phyloP scores from a whole-genome alignment of 352 stramenopile genomes.

The Phytophthora uliginosa region DNA sequence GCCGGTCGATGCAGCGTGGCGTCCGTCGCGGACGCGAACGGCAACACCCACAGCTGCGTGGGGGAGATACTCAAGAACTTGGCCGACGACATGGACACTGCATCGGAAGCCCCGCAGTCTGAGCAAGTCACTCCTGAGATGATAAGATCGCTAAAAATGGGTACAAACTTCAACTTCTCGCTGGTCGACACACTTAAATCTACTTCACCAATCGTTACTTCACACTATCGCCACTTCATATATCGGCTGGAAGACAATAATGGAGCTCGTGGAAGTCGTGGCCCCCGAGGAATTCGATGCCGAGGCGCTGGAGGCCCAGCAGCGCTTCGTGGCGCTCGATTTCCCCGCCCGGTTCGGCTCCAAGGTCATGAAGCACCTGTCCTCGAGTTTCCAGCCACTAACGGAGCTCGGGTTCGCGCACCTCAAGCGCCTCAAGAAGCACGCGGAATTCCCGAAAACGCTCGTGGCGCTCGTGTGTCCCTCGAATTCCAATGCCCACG shows the following conservation, averaged over 20 bases:
- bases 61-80: constrained; percentile 7
- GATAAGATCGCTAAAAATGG: constrained; percentile 5
- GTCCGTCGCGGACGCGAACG: constrained; percentile 69
- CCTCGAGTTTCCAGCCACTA: constrained; percentile 59
- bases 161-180: constrained; percentile 16
- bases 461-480: constrained; percentile 73
- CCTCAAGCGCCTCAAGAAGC: constrained; percentile 89
- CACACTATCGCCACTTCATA: not conserved
- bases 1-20: constrained; percentile 59
- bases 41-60: constrained; percentile 29
- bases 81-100: constrained; percentile 14
- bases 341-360: constrained; percentile 75
- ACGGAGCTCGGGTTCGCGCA: constrained; percentile 75
- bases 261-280: constrained; percentile 58
- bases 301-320: constrained; percentile 53
- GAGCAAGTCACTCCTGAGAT: not conserved
- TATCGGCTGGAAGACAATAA: constrained; percentile 15
- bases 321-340: constrained; percentile 76
- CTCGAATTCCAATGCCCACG: constrained; percentile 12
- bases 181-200: constrained; percentile 9
- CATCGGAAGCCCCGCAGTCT: not conserved
- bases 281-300: constrained; percentile 29
- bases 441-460: constrained; percentile 37
- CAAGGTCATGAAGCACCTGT: constrained; percentile 74
- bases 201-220: not conserved